A percentile compares a stretch with the other conserved stretches of the same genome.
Conservation (phyloP, 768 basidiomycete genomes). For the Hygrocybe punicea region DNA sequence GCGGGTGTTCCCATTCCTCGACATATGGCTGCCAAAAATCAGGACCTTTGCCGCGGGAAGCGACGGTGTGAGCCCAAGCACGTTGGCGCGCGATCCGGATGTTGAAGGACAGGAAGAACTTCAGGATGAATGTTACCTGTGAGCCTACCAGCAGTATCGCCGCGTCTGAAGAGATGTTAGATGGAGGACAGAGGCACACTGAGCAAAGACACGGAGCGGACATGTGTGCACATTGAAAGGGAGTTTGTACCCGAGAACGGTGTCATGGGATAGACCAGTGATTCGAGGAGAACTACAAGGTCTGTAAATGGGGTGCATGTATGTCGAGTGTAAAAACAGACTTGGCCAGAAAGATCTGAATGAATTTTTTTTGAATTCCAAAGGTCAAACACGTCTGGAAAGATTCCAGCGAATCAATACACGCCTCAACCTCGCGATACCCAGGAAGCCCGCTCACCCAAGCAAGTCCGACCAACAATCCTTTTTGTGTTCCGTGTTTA, state of each 20-base stretch:
- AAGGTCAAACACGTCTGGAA: constrained; percentile 64
- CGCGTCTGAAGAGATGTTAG: constrained; percentile 50
- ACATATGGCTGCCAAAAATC: constrained; percentile 85
- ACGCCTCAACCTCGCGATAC: no score
- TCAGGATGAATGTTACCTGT: constrained; percentile 71
- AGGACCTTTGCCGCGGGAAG: constrained; percentile 74
- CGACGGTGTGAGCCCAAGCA: constrained; percentile 79
- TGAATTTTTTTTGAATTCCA: constrained; percentile 64
- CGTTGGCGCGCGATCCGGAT: constrained; percentile 74
- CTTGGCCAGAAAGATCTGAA: constrained; percentile 63
- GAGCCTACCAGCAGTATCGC: constrained; percentile 67
- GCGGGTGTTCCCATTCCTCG: constrained; percentile 75
- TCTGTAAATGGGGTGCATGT: background rate
- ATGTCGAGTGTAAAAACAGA: constrained; percentile 26
- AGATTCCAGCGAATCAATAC: background rate
- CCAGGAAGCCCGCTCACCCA: constrained; percentile 71
- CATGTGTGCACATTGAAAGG: constrained; percentile 73
- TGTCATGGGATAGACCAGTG: constrained; percentile 58
- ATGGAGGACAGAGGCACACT: background rate
- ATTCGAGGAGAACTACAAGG: constrained; percentile 56
- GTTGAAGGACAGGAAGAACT: constrained; percentile 81
- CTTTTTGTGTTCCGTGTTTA: constrained; percentile 68
- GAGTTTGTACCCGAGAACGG: constrained; percentile 59
- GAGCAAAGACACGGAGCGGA: constrained; percentile 29
- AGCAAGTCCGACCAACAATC: constrained; percentile 59